Base-by-base conservation (phyloP, 164 flowering plant genomes). In the Pachysandra terminalis region DNA sequence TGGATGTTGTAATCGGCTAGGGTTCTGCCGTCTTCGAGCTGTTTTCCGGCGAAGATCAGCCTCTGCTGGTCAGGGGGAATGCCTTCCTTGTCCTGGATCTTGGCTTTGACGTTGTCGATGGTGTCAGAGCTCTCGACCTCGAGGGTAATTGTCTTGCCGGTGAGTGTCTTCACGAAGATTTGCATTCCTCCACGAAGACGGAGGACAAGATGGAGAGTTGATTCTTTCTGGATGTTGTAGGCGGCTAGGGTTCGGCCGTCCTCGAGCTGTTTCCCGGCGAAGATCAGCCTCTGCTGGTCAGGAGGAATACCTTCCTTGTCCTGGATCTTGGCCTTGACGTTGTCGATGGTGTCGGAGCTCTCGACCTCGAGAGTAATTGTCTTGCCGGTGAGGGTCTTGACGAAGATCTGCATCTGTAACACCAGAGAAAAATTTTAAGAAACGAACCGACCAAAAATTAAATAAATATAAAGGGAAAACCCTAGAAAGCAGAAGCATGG, bases 1-100 rank as follows among this genome's bases (percentile, higher is more conserved):
- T 84, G 85, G 67, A 86, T 84, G 75, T 86, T 84, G 82, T 84
- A 86, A 73, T 86, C 87, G 58, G 87, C 86, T n/a, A 86, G 80
- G 52, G 87, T 82, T 3, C 85, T 74, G 55, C 84, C 87, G 73
- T 84, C 85, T 72, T 84, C 88, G 55, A 87, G 82, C 77, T 85
- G 88, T 56, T 83, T 87, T 0, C 91, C 87, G 59, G 91, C 88
- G 75, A 83, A 84, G 59, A 84, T 84, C 55, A 86, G 82, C 2
- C 90, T 81, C 60, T 84, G 88, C 67, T 83, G 88, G 78, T 81
- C 86, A 25, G 86, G 85, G 0, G 90, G 90, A 66, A 86, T 84
- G 12, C 87, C 88, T 54, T 87, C 89, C 77, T 82, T 83, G 81
- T 82, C 87, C 67, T 82, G 87, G 75, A 83, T 82, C 83, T 82